Conservation (phyloP, 164 flowering plant genomes). For the Nymphaea thermarum region DNA sequence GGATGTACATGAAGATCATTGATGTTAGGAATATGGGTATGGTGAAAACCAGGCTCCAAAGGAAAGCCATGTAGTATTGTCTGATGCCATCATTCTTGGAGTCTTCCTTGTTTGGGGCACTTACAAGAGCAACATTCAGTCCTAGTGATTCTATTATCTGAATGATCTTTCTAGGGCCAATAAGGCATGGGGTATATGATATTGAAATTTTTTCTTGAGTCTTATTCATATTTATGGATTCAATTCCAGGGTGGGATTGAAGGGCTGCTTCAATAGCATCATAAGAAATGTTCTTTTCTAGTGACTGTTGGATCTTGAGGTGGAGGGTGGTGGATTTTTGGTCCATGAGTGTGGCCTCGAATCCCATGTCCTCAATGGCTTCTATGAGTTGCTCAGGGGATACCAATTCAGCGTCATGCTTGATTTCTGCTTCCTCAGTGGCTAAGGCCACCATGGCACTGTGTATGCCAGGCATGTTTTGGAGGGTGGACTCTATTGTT, state of each 20-base stretch:
- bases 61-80: conserved; percentile 4
- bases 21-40: conserved; percentile 10
- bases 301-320: conserved; percentile 3
- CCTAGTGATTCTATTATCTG: conserved; percentile 1
- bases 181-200: conserved; percentile 8
- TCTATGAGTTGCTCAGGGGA: conserved; percentile 1
- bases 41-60: conserved; percentile 12
- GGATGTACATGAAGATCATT: conserved; percentile 14
- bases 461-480: conserved; percentile 2
- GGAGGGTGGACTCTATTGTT: conserved; percentile 7
- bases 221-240: conserved; percentile 6
- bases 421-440: conserved; percentile 10
- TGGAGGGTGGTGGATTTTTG: conserved; percentile 6
- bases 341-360: conserved; percentile 7
- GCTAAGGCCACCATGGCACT: conserved; percentile 9
- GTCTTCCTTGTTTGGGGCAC: conserved; percentile 3
- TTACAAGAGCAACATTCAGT: background rate
- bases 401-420: conserved; percentile 4
- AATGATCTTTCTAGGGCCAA: conserved; percentile 13
- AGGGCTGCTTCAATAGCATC: background rate
- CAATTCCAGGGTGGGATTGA: conserved; percentile 6
- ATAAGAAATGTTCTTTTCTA: conserved; percentile 1
- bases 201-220: conserved; percentile 1
- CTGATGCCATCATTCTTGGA: conserved; percentile 3
- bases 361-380: conserved; percentile 10